These are phyloP conservation scores for Citrullus mucosospermus DNA, from an alignment of 306 rosid genomes.

Conservation along the genomic window DNA sequence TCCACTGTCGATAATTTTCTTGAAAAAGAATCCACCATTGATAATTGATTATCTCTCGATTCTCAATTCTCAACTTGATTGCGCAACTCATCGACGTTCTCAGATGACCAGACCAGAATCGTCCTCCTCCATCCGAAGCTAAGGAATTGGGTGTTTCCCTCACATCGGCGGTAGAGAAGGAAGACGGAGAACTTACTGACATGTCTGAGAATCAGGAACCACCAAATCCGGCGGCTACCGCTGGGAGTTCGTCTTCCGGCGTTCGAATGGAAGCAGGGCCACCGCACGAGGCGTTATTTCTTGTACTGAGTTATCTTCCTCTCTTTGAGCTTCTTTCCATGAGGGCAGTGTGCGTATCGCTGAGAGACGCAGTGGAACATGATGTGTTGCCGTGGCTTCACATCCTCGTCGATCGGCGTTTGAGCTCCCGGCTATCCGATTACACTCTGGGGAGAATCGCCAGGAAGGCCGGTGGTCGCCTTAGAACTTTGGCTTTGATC, in stretches of 20 bases:
- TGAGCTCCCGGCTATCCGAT: slow-evolving; percentile 35
- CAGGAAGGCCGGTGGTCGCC: slow-evolving; percentile 48
- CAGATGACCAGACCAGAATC: background rate
- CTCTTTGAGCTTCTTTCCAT: slow-evolving; percentile 48
- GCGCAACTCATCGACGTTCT: background rate
- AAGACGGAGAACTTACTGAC: background rate
- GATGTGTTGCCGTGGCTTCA: slow-evolving; percentile 61
- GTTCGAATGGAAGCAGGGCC: slow-evolving; percentile 10
- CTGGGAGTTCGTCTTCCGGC: background rate
- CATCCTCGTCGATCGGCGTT: slow-evolving; percentile 40
- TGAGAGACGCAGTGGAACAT: slow-evolving; percentile 44
- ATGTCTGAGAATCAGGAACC: background rate
- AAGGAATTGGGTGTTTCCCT: background rate
- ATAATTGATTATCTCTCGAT: background rate
- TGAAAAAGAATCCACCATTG: background rate
- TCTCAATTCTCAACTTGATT: background rate
- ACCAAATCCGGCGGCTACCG: background rate
- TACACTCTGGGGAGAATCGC: slow-evolving; percentile 28
- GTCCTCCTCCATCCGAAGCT: background rate
- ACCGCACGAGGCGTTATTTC: slow-evolving; percentile 52
- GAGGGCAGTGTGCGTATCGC: slow-evolving; percentile 40
- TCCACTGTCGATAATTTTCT: no score
- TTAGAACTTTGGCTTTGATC: slow-evolving; percentile 39
- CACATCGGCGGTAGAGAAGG: background rate
- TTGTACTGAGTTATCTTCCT: slow-evolving; percentile 46